These are phyloP conservation scores for Jasminum sambac DNA, from an alignment of 257 asterid species.

Conservation along the genomic window DNA sequence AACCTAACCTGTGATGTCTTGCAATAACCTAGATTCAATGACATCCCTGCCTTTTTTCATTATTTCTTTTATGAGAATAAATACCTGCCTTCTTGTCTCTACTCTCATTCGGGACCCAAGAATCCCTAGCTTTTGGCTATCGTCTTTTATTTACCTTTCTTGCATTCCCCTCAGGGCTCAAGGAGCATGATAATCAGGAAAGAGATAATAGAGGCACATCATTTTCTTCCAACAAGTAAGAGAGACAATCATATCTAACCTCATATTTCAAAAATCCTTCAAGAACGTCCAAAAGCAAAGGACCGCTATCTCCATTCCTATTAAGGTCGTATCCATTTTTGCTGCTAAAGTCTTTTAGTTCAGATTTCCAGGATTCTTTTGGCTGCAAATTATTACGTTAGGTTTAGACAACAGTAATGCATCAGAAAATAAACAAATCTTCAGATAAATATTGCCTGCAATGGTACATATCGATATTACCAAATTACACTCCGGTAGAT, in stretches of 20 bases:
- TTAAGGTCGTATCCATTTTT: constrained; percentile 91
- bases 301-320: constrained; percentile 89
- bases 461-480: constrained; percentile 36
- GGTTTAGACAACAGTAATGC: constrained; percentile 7
- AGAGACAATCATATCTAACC: constrained; percentile 46
- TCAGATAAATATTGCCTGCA: constrained; percentile 10
- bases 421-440: constrained; percentile 7
- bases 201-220: constrained; percentile 30
- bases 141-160: too few relatives aligned
- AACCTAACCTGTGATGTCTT: too few relatives aligned
- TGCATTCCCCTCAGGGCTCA: too few relatives aligned
- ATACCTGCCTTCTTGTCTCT: too few relatives aligned
- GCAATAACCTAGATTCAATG: too few relatives aligned
- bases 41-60: too few relatives aligned
- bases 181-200: too few relatives aligned
- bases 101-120: too few relatives aligned
- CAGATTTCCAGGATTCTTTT: constrained; percentile 70
- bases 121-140: too few relatives aligned
- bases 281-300: constrained; percentile 95
- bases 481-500: constrained; percentile 86
- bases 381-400: constrained; percentile 43
- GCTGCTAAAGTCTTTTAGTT: constrained; percentile 78
- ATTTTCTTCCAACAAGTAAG: constrained; percentile 33
- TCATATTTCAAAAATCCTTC: constrained; percentile 98
- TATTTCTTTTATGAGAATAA: too few relatives aligned